These are phyloP conservation scores for Astrothelium subdiscretum DNA, from an alignment of 495 filamentous ascomycete species.

Conservation along the genomic window DNA sequence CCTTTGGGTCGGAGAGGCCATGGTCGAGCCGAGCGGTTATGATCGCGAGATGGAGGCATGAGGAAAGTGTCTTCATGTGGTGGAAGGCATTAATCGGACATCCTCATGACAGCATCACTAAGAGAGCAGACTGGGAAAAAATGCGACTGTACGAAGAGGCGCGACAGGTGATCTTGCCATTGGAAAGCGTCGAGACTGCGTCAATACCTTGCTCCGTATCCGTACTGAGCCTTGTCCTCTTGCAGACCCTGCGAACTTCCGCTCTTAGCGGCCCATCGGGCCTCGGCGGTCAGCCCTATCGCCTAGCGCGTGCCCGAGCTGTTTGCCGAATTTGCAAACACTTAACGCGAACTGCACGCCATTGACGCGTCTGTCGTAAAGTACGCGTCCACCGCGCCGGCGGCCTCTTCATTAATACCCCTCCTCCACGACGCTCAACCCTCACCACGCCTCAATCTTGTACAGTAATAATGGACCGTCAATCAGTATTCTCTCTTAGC, in stretches of 20 bases:
- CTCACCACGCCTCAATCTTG: conserved; percentile 12
- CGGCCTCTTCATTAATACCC: conserved; percentile 7
- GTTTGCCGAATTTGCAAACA: neutral
- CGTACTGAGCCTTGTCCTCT: neutral
- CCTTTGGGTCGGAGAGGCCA: conserved; percentile 23
- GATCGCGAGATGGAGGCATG: conserved; percentile 6
- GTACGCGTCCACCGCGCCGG: conserved; percentile 14
- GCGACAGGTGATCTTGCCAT: too few species aligned
- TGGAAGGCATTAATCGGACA: neutral
- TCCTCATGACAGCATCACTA: neutral
- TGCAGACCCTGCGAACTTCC: neutral
- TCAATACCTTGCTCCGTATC: too few species aligned
- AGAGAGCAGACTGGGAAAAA: too few species aligned
- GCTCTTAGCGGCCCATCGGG: neutral
- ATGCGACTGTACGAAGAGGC: too few species aligned
- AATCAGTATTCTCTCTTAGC: conserved; percentile 71
- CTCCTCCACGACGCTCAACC: conserved; percentile 1
- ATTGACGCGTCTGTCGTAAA: conserved; percentile 33
- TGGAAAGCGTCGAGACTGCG: neutral
- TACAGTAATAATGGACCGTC: conserved; percentile 60
- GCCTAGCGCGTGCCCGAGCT: neutral
- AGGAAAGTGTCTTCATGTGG: conserved; percentile 1
- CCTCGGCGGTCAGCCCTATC: neutral
- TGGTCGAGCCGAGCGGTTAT: conserved; percentile 4
- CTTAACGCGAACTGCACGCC: conserved; percentile 13